Evolutionary conservation across 768 basidiomycete species (phyloP), one percentile per base, ranked within the genome.

Genomic region (Lyophyllum decastes): DNA sequence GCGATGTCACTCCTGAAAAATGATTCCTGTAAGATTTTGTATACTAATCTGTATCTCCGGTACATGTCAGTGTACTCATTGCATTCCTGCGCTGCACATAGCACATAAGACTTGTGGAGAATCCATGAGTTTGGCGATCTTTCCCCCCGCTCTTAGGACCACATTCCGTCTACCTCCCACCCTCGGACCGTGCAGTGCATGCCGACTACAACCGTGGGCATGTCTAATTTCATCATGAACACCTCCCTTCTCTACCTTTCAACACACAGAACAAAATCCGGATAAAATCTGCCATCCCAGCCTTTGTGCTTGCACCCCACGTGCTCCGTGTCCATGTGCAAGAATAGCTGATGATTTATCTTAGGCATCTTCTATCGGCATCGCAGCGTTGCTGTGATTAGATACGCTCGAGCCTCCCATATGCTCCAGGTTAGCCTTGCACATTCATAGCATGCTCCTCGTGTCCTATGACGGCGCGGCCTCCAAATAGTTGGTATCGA

Each of bases 1-100:
- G 61, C 30, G 56, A 61, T 54, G 69, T 64, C 60, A 66, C 19
- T 24, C 57, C 56, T 43, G 34, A 58, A 50, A 55, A 58, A 16
- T 62, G 50, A 59, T 43, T 27, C 38, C 12, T 24, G 52, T 55
- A 52, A 38, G n/a, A 53, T 44, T 33, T n/a, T 17, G 25, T 35
- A 26, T 25, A 47, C n/a, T 17, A 17, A 47, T 14, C 10, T 7
- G 9, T 47, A 12, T 47, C 24, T 16, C 17, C 24, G 46, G 2
- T 25, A 27, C 26, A 2, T 5, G 40, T 19, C 46, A 47, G 7
- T 47, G 24, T 12, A 27, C 25, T 27, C 8, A 27, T 26, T 16
- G 46, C 4, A 47, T 47, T 2, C 27, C 40, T 41, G 5, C n/a
- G n/a, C 4, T 41, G 19, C n/a, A 19, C 40, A 2, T n/a, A 41